phyloP scores from a whole-genome alignment of 768 basidiomycete species.

The Dentipellis sp. region DNA sequence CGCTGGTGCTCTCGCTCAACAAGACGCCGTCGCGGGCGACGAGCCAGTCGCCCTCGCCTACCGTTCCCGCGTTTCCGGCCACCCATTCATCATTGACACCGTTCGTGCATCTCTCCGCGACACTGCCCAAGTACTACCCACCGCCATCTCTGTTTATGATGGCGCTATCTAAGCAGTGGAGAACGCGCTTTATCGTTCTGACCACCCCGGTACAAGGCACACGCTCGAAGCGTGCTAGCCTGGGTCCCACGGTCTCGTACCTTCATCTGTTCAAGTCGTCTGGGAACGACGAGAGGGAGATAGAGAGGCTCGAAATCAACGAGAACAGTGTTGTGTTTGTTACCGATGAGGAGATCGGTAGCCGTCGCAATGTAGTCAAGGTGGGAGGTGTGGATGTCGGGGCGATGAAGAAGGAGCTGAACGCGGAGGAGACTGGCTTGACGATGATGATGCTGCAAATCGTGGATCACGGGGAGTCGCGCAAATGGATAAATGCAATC shows the following conservation, averaged over 20 bases:
- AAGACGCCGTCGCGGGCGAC: neutral
- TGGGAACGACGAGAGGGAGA: slow-evolving; percentile 50
- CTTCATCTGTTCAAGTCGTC: slow-evolving; percentile 68
- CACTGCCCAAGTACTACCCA: slow-evolving; percentile 60
- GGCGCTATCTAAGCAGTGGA: slow-evolving; percentile 69
- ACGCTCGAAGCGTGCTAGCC: slow-evolving; percentile 21
- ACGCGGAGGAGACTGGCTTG: slow-evolving; percentile 37
- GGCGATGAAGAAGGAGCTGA: slow-evolving; percentile 23
- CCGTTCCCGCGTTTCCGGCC: slow-evolving; percentile 55
- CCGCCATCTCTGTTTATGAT: slow-evolving; percentile 60
- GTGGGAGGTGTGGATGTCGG: slow-evolving; percentile 58
- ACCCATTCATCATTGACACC: slow-evolving; percentile 39
- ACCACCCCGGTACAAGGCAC: slow-evolving; percentile 19
- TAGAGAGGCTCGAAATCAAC: slow-evolving; percentile 69
- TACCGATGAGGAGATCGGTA: slow-evolving; percentile 43
- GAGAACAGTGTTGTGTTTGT: slow-evolving; percentile 72
- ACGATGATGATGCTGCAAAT: slow-evolving; percentile 71
- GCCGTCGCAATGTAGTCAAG: slow-evolving; percentile 48
- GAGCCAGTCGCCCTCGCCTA: slow-evolving; percentile 7
- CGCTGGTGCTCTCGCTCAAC: slow-evolving; percentile 1
- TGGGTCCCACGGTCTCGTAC: slow-evolving; percentile 37
- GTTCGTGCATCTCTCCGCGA: slow-evolving; percentile 43
- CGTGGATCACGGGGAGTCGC: slow-evolving; percentile 47
- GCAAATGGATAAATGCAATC: slow-evolving; percentile 68
- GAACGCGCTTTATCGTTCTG: slow-evolving; percentile 50